These are phyloP conservation scores for Yamadazyma aaseri DNA, from an alignment of 1,139 yeast species.

Conservation along the genomic window DNA sequence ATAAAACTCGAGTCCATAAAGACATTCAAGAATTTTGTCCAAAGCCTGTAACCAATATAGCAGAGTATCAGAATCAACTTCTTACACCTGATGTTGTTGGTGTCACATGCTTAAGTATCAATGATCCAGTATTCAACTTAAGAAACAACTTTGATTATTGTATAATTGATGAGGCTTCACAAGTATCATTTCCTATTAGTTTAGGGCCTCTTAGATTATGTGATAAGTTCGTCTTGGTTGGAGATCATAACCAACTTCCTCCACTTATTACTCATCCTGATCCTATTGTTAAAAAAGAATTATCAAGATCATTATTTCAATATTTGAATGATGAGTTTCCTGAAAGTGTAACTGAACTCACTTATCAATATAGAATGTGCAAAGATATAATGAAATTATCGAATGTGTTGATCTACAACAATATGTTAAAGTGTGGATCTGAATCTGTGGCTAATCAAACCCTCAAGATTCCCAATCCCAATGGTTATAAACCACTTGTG, in stretches of 20 bases:
- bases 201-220: slow-evolving; percentile 82
- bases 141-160: slow-evolving; percentile 80
- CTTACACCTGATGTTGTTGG: slow-evolving; percentile 76
- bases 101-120: slow-evolving; percentile 79
- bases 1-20: slow-evolving; percentile 57
- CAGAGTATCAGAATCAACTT: slow-evolving; percentile 46
- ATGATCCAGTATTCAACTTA: slow-evolving; percentile 56
- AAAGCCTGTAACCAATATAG: slow-evolving; percentile 37
- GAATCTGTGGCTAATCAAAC: slow-evolving; percentile 57
- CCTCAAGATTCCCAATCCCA: slow-evolving; percentile 46
- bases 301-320: slow-evolving; percentile 78
- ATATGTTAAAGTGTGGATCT: slow-evolving; percentile 74
- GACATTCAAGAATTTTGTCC: slow-evolving; percentile 58
- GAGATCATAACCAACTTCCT: slow-evolving; percentile 91
- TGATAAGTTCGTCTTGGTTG: slow-evolving; percentile 81
- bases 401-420: slow-evolving; percentile 74
- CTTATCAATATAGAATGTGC: slow-evolving; percentile 92
- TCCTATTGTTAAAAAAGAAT: slow-evolving; percentile 55
- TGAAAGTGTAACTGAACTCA: slow-evolving; percentile 65
- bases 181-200: slow-evolving; percentile 86
- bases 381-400: slow-evolving; percentile 82
- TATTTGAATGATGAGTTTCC: slow-evolving; percentile 72
- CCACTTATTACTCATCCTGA: slow-evolving; percentile 71
- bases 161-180: slow-evolving; percentile 95
- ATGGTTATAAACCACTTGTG: slow-evolving; percentile 15